These are phyloP conservation scores for Diddensiella transvaalensis DNA, from an alignment of 805 yeast genomes.

Conservation along the genomic window DNA sequence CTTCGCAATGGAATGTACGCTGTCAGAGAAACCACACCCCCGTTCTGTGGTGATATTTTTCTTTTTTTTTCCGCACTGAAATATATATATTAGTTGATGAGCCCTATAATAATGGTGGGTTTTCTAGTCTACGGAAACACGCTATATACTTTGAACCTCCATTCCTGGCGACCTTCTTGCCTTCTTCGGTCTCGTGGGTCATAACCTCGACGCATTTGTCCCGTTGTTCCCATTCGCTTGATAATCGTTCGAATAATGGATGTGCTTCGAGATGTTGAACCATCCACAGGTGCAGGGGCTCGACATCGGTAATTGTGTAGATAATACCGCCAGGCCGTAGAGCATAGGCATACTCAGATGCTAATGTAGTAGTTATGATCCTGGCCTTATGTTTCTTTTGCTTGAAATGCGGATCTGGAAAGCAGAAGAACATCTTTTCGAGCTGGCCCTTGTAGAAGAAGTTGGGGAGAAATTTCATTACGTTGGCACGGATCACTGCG, in stretches of 20 bases:
- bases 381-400: constrained; percentile 97
- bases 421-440: constrained; percentile 92
- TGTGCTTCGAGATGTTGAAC: constrained; percentile 84
- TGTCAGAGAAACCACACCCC: no score
- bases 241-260: constrained; percentile 81
- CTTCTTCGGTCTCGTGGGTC: constrained; percentile 95
- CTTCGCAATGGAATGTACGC: no score
- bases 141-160: constrained; percentile 85
- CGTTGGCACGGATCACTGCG: constrained; percentile 87
- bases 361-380: constrained; percentile 82
- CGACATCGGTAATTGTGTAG: constrained; percentile 94
- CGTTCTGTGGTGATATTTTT: no score
- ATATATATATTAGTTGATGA: no score
- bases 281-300: constrained; percentile 96
- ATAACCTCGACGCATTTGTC: constrained; percentile 84
- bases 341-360: constrained; percentile 89
- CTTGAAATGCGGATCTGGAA: constrained; percentile 99
- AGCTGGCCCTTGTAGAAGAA: constrained; percentile 81
- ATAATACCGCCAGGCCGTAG: constrained; percentile 81
- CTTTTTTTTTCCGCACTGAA: no score
- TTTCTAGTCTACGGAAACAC: constrained; percentile 63
- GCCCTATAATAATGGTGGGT: no score
- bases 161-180: constrained; percentile 91
- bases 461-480: constrained; percentile 96
- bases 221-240: constrained; percentile 69